Evolutionary conservation across 2,329 filamentous ascomycete species (phyloP), one percentile per base, ranked within the genome.

Genomic region (Ophiostoma sp.): DNA sequence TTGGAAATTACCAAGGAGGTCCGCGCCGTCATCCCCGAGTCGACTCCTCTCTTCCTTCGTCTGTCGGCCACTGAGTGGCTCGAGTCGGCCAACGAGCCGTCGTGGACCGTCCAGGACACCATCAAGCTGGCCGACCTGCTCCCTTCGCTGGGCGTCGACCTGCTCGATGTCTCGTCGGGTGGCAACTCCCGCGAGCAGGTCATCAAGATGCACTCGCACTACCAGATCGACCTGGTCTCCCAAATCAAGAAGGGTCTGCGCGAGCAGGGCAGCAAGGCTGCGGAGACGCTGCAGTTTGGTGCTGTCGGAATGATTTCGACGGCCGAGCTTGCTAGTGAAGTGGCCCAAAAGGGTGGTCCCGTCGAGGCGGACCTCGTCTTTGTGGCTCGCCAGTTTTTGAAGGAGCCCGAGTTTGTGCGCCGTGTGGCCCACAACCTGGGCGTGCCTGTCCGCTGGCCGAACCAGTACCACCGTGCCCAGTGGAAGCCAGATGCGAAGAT

Each of bases 141-240:
- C 0, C 92, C 93, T 0, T 88, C 87, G 0, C 84, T 87, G 15
- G 95, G 95, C 39, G 87, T 97, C 59, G 95, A 98, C 80, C 84
- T 97, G 19, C 86, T 97, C 39, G 95, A 98, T 80, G 89, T 97
- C 73, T 94, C 91, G 77, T 91, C 90, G 0, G 93, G 90, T 45
- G 95, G 93, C 52, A 92, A 93, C 79, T 87, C 90, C 79, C 81
- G 84, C 48, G 80, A 82, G 61, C 90, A 92, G 79, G 84, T 89
- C 79, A 88, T 93, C 76, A 81, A 87, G 25, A 78, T 86, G 15
- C 87, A 88, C 61, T 89, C 90, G 1, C 88, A 87, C 52, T 95
- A 93, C 85, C 94, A 97, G 84, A 87, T 90, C 28, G 89, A 90
- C 55, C 89, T 96, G 72, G 92, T 93, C 0, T 88, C 89, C 64